Percentiles rank a stretch among this genome's conserved stretches.
Evolutionary conservation across 768 basidiomycete genomes (phyloP).

Genomic region (Auricularia sp.): DNA sequence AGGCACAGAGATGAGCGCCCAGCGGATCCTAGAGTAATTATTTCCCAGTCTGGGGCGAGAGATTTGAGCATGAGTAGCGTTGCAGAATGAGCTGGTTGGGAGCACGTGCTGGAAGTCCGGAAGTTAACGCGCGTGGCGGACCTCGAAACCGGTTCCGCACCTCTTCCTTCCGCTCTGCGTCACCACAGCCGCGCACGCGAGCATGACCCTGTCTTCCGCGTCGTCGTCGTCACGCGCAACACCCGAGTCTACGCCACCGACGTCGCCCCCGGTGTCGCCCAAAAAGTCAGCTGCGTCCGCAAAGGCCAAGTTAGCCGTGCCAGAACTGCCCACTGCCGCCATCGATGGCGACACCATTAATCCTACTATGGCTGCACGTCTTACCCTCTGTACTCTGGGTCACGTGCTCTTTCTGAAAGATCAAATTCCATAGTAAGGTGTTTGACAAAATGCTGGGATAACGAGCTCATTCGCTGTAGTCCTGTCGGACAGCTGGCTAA

Average conservation of each 20-base stretch:
- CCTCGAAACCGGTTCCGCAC: no score
- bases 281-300: neutral
- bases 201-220: neutral
- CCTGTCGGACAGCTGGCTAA: conserved; percentile 4
- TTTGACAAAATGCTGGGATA: conserved; percentile 19
- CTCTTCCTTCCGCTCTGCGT: no score
- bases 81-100: no score
- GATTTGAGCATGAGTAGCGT: no score
- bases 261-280: neutral
- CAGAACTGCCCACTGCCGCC: neutral
- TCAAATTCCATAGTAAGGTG: conserved; percentile 58
- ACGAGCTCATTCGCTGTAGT: neutral
- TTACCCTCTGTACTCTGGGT: conserved; percentile 52
- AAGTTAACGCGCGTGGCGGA: no score
- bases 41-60: no score
- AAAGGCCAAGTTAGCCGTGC: neutral
- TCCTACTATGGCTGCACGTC: conserved; percentile 40
- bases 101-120: no score
- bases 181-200: neutral
- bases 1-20: no score
- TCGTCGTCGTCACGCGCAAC: neutral
- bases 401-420: conserved; percentile 71
- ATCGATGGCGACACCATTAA: neutral
- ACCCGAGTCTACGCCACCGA: neutral
- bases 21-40: no score